Conservation (phyloP, 2,329 filamentous ascomycete genomes). For the Epichloe sibirici region DNA sequence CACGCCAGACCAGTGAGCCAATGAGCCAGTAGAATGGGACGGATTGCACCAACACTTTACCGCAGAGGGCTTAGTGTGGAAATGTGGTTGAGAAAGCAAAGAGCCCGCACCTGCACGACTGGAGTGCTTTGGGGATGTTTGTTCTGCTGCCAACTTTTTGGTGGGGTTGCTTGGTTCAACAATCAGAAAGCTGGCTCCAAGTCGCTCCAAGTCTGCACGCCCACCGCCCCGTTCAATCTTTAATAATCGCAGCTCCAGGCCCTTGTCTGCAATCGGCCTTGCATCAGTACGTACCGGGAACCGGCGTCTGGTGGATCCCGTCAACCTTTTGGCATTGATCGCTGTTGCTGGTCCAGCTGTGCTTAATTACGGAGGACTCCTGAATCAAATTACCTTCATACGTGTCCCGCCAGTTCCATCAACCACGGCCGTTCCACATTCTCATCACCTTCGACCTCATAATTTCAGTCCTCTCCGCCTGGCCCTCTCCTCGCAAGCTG, state of each 20-base stretch:
- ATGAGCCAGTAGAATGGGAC: not conserved
- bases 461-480: not conserved
- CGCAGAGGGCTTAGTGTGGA: conserved; percentile 7
- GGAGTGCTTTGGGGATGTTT: not conserved
- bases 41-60: conserved; percentile 4
- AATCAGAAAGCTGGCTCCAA: conserved; percentile 15
- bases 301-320: not conserved
- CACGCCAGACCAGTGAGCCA: not conserved
- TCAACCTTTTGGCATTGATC: conserved; percentile 1
- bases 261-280: not conserved
- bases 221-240: conserved; percentile 6
- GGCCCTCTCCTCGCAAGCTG: not conserved
- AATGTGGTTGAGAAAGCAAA: conserved; percentile 14
- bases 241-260: conserved; percentile 11
- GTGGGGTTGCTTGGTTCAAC: conserved; percentile 25
- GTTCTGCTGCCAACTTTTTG: conserved; percentile 17
- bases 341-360: not conserved
- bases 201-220: not conserved
- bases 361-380: not conserved
- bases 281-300: conserved; percentile 3
- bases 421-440: not conserved
- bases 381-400: not conserved
- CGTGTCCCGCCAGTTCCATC: not conserved
- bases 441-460: not conserved
- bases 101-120: not conserved